Evolutionary conservation across 1,284 basidiomycete species (phyloP).

Genomic region (Tilletia caries): DNA sequence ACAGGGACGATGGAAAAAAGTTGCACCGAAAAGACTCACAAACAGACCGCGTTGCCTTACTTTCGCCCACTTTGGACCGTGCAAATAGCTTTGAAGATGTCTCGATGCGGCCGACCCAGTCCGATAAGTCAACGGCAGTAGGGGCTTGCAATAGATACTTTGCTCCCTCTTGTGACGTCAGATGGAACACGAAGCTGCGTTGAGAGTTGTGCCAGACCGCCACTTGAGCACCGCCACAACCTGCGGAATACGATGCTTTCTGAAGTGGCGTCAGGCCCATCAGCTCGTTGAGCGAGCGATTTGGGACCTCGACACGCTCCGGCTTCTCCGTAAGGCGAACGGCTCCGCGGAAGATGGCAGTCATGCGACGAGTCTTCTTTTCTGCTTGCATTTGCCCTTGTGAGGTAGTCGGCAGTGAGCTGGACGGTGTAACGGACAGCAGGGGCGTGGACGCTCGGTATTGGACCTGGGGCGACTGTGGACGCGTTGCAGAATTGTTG

Average conservation of each 20-base stretch:
- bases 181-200: slow-evolving; percentile 45
- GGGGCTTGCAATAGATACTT: slow-evolving; percentile 47
- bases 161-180: slow-evolving; percentile 39
- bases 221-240: slow-evolving; percentile 37
- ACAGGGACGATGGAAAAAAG: not conserved
- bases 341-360: slow-evolving; percentile 47
- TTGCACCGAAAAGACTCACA: not conserved
- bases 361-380: slow-evolving; percentile 43
- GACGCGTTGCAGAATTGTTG: not conserved
- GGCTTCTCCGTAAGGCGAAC: slow-evolving; percentile 38
- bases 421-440: not conserved
- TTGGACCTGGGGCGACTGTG: not conserved
- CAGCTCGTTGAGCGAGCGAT: slow-evolving; percentile 24
- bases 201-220: slow-evolving; percentile 46
- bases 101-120: slow-evolving; percentile 42
- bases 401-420: slow-evolving; percentile 13
- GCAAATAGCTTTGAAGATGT: slow-evolving; percentile 27
- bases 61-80: not conserved
- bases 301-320: slow-evolving; percentile 16
- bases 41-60: not conserved
- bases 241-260: slow-evolving; percentile 35
- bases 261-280: slow-evolving; percentile 35
- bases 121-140: slow-evolving; percentile 34
- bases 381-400: slow-evolving; percentile 17
- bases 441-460: not conserved